Conservation (phyloP, 2,329 filamentous ascomycete genomes). For the Dryadomyces sulphureus region DNA sequence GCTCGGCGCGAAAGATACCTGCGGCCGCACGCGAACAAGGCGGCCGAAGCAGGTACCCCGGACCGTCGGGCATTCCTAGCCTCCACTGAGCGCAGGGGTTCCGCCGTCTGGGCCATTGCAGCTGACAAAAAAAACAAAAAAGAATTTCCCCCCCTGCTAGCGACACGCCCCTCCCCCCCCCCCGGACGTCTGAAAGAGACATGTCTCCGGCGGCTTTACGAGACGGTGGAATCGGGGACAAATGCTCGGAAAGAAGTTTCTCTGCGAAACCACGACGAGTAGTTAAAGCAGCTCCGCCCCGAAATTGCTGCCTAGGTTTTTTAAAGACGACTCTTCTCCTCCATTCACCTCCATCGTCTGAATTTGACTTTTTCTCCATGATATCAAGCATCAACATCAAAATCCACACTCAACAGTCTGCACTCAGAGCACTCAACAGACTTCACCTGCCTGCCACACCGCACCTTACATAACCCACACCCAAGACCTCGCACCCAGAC, state of each 20-base stretch:
- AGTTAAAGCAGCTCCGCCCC: constrained; percentile 1
- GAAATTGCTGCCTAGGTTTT: not conserved
- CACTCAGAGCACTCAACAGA: too few species aligned
- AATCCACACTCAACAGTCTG: too few species aligned
- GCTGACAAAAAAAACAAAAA: too few species aligned
- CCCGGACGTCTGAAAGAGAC: too few species aligned
- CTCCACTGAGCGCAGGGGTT: not conserved
- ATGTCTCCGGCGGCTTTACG: not conserved
- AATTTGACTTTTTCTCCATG: too few species aligned
- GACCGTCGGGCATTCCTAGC: not conserved
- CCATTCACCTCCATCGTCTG: too few species aligned
- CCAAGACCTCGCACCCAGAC: not conserved
- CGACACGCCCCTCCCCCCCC: too few species aligned
- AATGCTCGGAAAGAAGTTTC: not conserved
- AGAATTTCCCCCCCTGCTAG: too few species aligned
- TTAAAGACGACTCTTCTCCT: not conserved
- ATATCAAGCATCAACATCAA: too few species aligned
- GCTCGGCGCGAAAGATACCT: not conserved
- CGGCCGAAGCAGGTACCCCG: not conserved
- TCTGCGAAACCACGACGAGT: constrained; percentile 3
- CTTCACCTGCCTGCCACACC: too few species aligned
- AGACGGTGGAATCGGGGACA: constrained; percentile 3
- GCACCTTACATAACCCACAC: not conserved
- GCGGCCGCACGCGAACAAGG: not conserved
- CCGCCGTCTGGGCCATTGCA: too few species aligned